Percentiles rank a stretch among this genome's conserved stretches.
These are phyloP conservation scores for Talaromyces thailandensis DNA, from an alignment of 495 filamentous ascomycete genomes.

Conservation along the genomic window DNA sequence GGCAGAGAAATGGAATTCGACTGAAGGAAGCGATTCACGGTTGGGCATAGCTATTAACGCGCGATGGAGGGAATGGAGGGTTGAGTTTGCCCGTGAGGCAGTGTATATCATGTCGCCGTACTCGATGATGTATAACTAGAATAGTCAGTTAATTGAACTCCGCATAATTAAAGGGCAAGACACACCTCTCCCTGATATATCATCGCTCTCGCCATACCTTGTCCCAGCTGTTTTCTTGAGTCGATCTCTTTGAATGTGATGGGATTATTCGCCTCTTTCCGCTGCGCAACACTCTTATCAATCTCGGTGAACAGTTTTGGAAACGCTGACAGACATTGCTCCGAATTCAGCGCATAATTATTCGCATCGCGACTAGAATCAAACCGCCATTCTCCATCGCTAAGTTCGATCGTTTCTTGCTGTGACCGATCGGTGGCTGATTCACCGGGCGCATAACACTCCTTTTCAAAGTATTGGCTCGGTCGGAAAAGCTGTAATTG, in stretches of 20 bases:
- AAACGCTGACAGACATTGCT: constrained; percentile 35
- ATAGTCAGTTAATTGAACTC: neutral
- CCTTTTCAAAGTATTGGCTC: constrained; percentile 5
- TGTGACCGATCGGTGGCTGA: constrained; percentile 3
- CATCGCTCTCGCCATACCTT: constrained; percentile 22
- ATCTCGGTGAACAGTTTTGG: constrained; percentile 40
- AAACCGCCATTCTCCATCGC: constrained; percentile 1
- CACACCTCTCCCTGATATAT: constrained; percentile 24
- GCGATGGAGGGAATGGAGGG: constrained; percentile 35
- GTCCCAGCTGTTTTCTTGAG: constrained; percentile 6
- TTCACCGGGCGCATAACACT: neutral
- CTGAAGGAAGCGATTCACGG: constrained; percentile 44
- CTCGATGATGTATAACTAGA: constrained; percentile 27
- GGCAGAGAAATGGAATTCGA: constrained; percentile 49
- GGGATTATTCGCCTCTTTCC: constrained; percentile 7
- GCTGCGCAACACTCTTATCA: constrained; percentile 19
- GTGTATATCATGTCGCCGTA: constrained; percentile 21
- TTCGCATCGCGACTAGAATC: constrained; percentile 19
- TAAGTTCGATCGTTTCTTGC: neutral
- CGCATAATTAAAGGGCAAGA: neutral
- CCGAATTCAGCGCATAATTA: constrained; percentile 24
- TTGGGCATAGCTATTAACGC: constrained; percentile 34
- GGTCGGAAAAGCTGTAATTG: constrained; percentile 5
- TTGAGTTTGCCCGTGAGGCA: constrained; percentile 15
- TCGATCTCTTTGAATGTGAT: constrained; percentile 23